Conservation (phyloP, 768 basidiomycete genomes). For the Tricholomella constricta region DNA sequence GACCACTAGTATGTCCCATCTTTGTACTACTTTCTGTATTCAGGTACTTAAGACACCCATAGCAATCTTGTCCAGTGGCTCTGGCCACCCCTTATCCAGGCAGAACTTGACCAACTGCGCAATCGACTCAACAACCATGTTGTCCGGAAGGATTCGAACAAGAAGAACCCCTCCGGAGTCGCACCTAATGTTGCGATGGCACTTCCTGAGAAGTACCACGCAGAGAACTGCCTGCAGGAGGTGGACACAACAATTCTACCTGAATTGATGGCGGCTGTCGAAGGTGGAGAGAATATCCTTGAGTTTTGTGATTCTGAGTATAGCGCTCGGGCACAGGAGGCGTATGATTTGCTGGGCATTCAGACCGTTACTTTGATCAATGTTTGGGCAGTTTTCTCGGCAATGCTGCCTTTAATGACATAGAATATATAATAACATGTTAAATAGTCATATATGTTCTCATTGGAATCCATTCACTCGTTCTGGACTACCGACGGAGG, state of each 20-base stretch:
- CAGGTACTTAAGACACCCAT: not conserved
- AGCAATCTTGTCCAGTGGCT: constrained; percentile 32
- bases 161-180: no score
- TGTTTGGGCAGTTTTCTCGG: constrained; percentile 3
- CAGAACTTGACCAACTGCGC: constrained; percentile 21
- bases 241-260: no score
- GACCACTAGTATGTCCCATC: no score
- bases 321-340: not conserved
- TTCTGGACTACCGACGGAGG: constrained; percentile 45
- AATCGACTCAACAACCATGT: constrained; percentile 20
- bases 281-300: constrained; percentile 21
- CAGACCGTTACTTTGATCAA: not conserved
- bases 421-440: no score
- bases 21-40: no score
- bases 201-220: no score
- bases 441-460: no score
- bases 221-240: no score
- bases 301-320: constrained; percentile 16
- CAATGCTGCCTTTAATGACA: constrained; percentile 3
- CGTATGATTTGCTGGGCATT: not conserved
- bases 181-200: no score
- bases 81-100: constrained; percentile 29
- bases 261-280: constrained; percentile 3
- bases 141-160: constrained; percentile 19
- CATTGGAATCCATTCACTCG: no score